Percentiles rank a stretch among this genome's conserved stretches.
phyloP scores from a whole-genome alignment of 257 asterid genomes.

The Solanum sparsipilum region DNA sequence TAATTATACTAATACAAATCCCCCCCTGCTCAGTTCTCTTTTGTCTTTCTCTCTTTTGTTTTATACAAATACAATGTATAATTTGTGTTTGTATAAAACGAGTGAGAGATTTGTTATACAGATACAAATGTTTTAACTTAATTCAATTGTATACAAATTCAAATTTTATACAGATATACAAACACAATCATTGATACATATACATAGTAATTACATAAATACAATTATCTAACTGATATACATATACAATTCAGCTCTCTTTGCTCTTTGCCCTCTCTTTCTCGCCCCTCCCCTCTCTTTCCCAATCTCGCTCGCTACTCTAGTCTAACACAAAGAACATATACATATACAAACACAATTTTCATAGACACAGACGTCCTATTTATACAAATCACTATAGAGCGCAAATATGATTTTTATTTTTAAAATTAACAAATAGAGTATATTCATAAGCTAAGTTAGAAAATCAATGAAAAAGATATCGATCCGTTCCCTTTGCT shows the following conservation, averaged over 20 bases:
- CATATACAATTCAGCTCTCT: no score
- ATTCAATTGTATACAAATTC: background rate
- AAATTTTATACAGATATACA: no score
- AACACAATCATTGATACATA: background rate
- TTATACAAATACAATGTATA: no score
- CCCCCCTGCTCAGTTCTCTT: fast-evolving
- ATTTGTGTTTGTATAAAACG: no score
- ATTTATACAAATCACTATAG: no score
- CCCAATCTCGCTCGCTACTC: background rate
- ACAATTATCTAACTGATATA: no score
- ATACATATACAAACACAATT: background rate
- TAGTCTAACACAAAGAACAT: background rate
- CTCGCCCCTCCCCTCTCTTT: no score
- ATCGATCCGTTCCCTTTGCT: background rate
- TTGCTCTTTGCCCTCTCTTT: no score
- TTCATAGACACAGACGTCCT: fast-evolving
- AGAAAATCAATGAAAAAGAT: fast-evolving
- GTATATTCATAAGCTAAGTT: background rate
- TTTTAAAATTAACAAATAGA: background rate
- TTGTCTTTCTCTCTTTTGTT: no score
- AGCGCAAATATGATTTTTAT: background rate
- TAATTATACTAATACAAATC: no score
- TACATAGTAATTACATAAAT: no score
- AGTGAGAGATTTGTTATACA: no score
- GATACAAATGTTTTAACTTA: fast-evolving